Conservation (phyloP, 225 moss, liverwort and hornwort species). For the Pleurozium schreberi region DNA sequence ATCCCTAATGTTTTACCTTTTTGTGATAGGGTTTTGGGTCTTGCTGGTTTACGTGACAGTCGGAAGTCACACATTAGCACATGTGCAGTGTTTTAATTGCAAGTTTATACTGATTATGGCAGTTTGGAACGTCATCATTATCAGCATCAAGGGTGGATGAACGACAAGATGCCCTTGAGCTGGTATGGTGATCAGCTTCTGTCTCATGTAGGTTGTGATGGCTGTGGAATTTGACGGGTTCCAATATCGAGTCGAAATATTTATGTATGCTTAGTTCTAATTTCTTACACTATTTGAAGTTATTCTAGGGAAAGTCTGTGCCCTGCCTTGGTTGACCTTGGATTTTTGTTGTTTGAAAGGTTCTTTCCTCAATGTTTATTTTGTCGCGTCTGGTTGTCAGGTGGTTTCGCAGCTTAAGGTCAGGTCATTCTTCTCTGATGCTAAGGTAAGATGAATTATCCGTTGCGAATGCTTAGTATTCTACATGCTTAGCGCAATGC, state of each 20-base stretch:
- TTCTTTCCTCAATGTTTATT: not conserved
- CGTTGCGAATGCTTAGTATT: not conserved
- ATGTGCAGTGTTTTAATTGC: not conserved
- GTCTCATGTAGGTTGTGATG: not conserved
- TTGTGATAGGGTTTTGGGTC: not conserved
- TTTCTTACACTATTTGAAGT: not conserved
- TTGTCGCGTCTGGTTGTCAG: slow-evolving; percentile 26
- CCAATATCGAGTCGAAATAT: not conserved
- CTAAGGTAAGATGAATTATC: slow-evolving; percentile 22
- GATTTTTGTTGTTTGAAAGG: not conserved
- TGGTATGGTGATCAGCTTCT: slow-evolving; percentile 30
- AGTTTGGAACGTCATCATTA: slow-evolving; percentile 43
- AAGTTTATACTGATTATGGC: slow-evolving; percentile 1
- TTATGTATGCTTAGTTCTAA: not conserved
- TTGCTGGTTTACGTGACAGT: not conserved
- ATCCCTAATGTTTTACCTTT: not conserved
- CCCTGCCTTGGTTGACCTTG: not conserved
- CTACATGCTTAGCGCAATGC: not conserved
- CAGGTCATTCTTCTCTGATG: slow-evolving; percentile 59
- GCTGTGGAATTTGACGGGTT: not conserved
- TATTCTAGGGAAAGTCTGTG: not conserved
- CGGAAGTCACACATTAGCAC: not conserved
- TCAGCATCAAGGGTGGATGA: slow-evolving; percentile 51
- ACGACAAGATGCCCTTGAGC: slow-evolving; percentile 72
- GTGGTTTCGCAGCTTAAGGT: slow-evolving; percentile 93